Base-by-base conservation (phyloP, 2,329 filamentous ascomycete species). In the Penicillium capsulatum region DNA sequence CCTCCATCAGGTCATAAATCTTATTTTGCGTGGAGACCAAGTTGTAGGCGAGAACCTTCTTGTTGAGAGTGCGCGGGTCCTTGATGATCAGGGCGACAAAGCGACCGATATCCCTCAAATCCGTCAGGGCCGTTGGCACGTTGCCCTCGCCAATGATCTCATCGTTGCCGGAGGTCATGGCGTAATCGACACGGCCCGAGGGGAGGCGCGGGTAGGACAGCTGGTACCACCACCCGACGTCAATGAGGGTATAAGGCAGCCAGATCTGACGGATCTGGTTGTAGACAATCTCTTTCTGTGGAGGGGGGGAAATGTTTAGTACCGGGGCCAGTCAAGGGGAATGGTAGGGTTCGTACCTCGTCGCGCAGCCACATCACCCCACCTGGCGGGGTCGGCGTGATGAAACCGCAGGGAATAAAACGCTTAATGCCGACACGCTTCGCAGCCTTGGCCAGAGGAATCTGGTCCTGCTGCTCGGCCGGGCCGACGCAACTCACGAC, bases 191-290 rank as follows among this genome's bases (percentile, higher is more conserved):
- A 26, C 59, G 57, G 7, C 73, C 71, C 11, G 65, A 70, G n/a
- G 68, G 64, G 1, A 76, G 53, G n/a, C 51, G 52, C 9, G 69
- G 70, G 38, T 71, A 63, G 4, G 63, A 60, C 19, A 73, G 48
- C 49, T 79, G 74, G 51, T 76, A 74, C 77, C 77, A 80, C 63
- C 65, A 77, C n/a, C 76, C 77, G 9, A 78, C 68, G 45, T 80
- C 76, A 34, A 80, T 70, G 50, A 76, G 62, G 4, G 77, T 80
- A 59, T 73, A 80, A 0, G 74, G 73, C 1, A 80, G 64, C 20
- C 64, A 58, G 2, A 73, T 51, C 38, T 64, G 59, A 49, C 71
- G 70, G 42, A 79, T 63, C 37, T 73, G 67, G 40, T 74, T 67
- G 51, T 73, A 67, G 9, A 77, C 63, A 2, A 64, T 58, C 47